Evolutionary conservation across 257 asterid species (phyloP).

Genomic region (Oldenlandia corymbosa): DNA sequence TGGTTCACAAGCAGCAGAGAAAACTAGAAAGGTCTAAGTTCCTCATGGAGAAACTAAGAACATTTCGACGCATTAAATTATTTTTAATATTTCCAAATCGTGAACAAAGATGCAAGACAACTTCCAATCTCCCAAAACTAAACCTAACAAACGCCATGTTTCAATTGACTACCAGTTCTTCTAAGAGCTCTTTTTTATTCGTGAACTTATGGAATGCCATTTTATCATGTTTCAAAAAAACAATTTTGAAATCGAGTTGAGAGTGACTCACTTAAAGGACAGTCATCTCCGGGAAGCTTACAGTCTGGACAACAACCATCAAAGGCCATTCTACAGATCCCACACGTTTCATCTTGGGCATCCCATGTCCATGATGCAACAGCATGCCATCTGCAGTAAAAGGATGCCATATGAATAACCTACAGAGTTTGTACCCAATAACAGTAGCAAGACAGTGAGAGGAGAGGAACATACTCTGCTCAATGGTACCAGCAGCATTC

Average conservation of each 20-base stretch:
- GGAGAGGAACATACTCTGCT: constrained; percentile 55
- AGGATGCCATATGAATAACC: neutral
- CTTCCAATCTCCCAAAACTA: neutral
- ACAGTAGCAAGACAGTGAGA: neutral
- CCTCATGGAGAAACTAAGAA: neutral
- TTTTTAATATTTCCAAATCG: neutral
- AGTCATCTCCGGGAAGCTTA: constrained; percentile 88
- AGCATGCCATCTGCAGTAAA: constrained; percentile 62
- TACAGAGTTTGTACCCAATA: neutral
- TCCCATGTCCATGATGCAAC: constrained; percentile 98
- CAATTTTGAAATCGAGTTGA: no score
- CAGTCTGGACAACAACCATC: constrained; percentile 94
- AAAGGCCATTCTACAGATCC: constrained; percentile 86
- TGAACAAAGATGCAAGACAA: neutral
- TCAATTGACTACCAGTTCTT: neutral
- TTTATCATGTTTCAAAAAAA: neutral
- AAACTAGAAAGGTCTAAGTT: neutral
- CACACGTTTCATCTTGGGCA: constrained; percentile 94
- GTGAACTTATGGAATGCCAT: no score
- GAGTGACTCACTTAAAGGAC: constrained; percentile 67
- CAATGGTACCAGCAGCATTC: constrained; percentile 23
- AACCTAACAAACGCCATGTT: neutral
- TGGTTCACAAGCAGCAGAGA: neutral
- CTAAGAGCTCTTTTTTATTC: no score
- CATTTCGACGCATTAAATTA: neutral